These are phyloP conservation scores for Myriosclerotinia scirpicola DNA, from an alignment of 2,329 filamentous ascomycete species.

Conservation along the genomic window DNA sequence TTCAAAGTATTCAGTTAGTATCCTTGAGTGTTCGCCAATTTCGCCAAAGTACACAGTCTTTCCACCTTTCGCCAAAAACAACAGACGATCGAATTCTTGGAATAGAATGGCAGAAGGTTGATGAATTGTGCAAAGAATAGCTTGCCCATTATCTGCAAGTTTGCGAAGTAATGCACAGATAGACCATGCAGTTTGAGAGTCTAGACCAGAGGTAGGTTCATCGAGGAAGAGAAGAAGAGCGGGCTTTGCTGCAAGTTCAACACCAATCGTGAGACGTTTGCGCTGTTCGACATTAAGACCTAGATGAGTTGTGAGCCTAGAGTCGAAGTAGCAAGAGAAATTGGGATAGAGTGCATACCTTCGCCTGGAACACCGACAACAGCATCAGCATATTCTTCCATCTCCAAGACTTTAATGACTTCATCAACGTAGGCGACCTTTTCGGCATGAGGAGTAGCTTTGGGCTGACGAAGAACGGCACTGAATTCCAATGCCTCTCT, in stretches of 20 bases:
- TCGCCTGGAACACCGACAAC: conserved; percentile 88
- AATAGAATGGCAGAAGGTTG: conserved; percentile 96
- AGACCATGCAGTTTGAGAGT: conserved; percentile 90
- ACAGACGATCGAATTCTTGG: conserved; percentile 80
- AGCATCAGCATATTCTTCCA: conserved; percentile 87
- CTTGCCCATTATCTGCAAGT: conserved; percentile 83
- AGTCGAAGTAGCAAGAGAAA: background rate
- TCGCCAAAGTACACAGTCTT: conserved; percentile 80
- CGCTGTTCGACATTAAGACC: conserved; percentile 69
- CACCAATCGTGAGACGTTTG: conserved; percentile 85
- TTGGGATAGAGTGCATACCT: conserved; percentile 42
- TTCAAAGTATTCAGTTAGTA: conserved; percentile 74
- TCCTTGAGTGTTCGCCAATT: conserved; percentile 68
- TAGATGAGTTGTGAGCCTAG: conserved; percentile 7
- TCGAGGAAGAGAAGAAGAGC: conserved; percentile 88
- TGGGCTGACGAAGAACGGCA: conserved; percentile 80
- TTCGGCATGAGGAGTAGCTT: conserved; percentile 67
- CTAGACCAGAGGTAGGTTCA: conserved; percentile 91
- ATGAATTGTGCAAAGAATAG: conserved; percentile 95
- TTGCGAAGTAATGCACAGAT: conserved; percentile 88
- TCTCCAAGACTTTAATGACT: conserved; percentile 86
- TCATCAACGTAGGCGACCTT: conserved; percentile 87
- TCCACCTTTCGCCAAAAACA: conserved; percentile 75
- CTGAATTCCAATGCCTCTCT: conserved; percentile 86
- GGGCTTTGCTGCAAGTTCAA: conserved; percentile 90